These are phyloP conservation scores for Rhizoclosmatium globosum DNA, from an alignment of 192 early-diverging fungal species.

Conservation along the genomic window DNA sequence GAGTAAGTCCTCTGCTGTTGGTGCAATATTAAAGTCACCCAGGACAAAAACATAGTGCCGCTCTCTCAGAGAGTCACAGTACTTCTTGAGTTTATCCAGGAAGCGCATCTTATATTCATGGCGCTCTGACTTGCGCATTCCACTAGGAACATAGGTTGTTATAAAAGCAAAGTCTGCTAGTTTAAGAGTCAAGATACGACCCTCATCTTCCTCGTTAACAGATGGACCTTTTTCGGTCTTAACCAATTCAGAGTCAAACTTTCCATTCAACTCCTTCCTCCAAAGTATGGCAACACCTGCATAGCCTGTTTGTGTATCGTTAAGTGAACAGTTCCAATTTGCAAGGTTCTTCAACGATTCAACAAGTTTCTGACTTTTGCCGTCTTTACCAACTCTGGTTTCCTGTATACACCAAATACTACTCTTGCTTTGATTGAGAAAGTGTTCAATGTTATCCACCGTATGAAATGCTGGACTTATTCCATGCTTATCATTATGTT, in stretches of 20 bases:
- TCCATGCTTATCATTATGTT: neutral
- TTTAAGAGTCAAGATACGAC: slow-evolving; percentile 2
- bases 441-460: neutral
- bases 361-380: neutral
- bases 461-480: neutral
- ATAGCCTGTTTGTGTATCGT: neutral
- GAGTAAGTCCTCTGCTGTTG: neutral
- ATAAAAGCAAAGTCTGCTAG: neutral
- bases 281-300: slow-evolving; percentile 6
- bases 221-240: neutral
- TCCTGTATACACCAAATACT: slow-evolving; percentile 15
- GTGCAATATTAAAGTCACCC: slow-evolving; percentile 27
- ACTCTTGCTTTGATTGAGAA: neutral
- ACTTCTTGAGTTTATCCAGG: neutral
- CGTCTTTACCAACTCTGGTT: slow-evolving; percentile 4
- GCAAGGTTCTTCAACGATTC: neutral
- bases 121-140: neutral
- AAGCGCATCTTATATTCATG: slow-evolving; percentile 18
- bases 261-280: neutral
- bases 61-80: neutral
- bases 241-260: neutral
- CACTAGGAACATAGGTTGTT: slow-evolving; percentile 21
- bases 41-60: neutral
- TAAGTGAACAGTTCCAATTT: neutral
- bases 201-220: neutral